Conservation (phyloP, 768 basidiomycete species). For the Kockovaella imperatae region DNA sequence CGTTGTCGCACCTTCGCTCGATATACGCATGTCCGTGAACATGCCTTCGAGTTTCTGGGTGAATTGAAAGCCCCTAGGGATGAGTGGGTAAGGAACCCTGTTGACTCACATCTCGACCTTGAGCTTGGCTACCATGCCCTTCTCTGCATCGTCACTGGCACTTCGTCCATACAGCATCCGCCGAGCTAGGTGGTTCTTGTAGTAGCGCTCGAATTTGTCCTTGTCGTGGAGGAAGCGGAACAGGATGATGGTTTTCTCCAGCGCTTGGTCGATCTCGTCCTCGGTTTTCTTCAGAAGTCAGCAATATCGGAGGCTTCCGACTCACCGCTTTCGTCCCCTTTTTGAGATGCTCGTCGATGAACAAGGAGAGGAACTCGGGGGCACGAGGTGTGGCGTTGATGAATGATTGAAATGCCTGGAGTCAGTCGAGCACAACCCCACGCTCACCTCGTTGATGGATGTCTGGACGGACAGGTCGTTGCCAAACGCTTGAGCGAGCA, state of each 20-base stretch:
- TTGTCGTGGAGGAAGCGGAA: constrained; percentile 93
- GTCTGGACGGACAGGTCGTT: constrained; percentile 70
- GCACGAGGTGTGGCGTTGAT: constrained; percentile 79
- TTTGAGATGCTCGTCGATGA: constrained; percentile 91
- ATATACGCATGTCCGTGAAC: constrained; percentile 94
- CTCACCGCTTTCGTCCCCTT: constrained; percentile 88
- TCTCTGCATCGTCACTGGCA: constrained; percentile 94
- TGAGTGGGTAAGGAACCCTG: neutral
- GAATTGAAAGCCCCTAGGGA: constrained; percentile 71
- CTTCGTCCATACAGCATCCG: constrained; percentile 78
- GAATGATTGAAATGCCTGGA: constrained; percentile 82
- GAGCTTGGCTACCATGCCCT: constrained; percentile 92
- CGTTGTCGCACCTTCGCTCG: constrained; percentile 57
- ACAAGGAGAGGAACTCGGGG: constrained; percentile 90
- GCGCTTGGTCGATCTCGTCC: constrained; percentile 71
- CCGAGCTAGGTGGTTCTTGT: constrained; percentile 90
- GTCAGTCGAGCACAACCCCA: neutral
- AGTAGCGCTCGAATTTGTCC: constrained; percentile 95
- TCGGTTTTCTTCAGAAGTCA: constrained; percentile 71
- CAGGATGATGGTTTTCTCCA: constrained; percentile 93
- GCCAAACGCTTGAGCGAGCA: constrained; percentile 65
- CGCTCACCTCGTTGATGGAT: constrained; percentile 69
- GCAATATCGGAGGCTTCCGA: neutral
- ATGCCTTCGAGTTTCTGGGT: constrained; percentile 97
- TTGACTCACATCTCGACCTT: constrained; percentile 65